Evolutionary conservation across 768 basidiomycete species (phyloP).

Genomic region (Mycena galericulata): DNA sequence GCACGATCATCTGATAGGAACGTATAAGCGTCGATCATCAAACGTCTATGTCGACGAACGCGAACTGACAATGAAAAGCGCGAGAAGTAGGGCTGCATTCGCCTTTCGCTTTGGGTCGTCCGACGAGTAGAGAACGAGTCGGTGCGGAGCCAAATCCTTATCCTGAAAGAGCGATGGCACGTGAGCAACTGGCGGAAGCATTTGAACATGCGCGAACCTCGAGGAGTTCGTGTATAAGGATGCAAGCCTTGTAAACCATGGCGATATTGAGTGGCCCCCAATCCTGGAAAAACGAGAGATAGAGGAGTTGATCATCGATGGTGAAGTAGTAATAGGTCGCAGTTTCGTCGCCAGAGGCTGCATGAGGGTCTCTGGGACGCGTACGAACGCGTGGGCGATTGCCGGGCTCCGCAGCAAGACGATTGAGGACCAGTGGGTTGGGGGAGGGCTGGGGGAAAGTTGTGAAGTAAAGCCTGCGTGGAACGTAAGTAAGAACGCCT

Average conservation of each 20-base stretch:
- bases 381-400: conserved; percentile 74
- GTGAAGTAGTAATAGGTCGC: conserved; percentile 91
- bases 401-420: conserved; percentile 60
- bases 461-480: conserved; percentile 85
- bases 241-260: conserved; percentile 95
- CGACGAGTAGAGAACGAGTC: conserved; percentile 90
- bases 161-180: conserved; percentile 66
- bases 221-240: conserved; percentile 89
- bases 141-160: conserved; percentile 74
- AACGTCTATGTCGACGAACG: conserved; percentile 12
- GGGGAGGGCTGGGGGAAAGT: conserved; percentile 87
- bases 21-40: conserved; percentile 29
- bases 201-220: conserved; percentile 62
- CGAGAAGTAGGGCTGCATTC: conserved; percentile 94
- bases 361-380: conserved; percentile 67
- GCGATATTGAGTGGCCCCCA: conserved; percentile 93
- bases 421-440: conserved; percentile 72
- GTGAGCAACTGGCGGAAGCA: conserved; percentile 53
- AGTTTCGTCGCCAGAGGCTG: conserved; percentile 78
- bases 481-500: conserved; percentile 27
- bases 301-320: conserved; percentile 91
- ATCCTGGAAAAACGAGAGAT: conserved; percentile 94
- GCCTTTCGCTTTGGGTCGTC: conserved; percentile 89
- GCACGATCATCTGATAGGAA: conserved; percentile 85
- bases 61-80: conserved; percentile 86